Evolutionary conservation across 1,284 basidiomycete species (phyloP).

Genomic region (Ceratobasidium sp.): DNA sequence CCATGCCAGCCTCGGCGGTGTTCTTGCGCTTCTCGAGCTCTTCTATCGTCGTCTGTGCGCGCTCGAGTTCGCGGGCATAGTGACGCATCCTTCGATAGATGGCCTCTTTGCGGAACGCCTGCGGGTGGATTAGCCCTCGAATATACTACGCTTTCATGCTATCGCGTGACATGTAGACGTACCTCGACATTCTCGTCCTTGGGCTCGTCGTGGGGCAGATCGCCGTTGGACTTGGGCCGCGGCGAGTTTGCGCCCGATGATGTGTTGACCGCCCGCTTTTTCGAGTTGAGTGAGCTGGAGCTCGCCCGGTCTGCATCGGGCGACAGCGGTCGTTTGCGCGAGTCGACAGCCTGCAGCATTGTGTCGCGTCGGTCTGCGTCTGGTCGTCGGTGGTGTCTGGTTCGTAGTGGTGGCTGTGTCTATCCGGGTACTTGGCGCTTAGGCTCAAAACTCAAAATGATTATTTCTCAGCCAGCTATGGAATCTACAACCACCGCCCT

Average conservation of each 20-base stretch:
- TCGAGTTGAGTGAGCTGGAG: slow-evolving; percentile 27
- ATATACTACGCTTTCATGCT: slow-evolving; percentile 1
- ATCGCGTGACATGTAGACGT: background rate
- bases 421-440: background rate
- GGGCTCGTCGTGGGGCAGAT: slow-evolving; percentile 30
- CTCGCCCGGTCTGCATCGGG: slow-evolving; percentile 21
- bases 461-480: background rate
- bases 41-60: slow-evolving; percentile 69
- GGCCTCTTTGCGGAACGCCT: slow-evolving; percentile 89
- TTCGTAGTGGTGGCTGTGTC: slow-evolving; percentile 32
- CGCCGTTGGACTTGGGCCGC: slow-evolving; percentile 19
- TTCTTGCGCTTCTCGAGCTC: slow-evolving; percentile 77
- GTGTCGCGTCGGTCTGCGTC: slow-evolving; percentile 2
- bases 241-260: slow-evolving; percentile 2
- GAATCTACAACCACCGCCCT: background rate
- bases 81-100: slow-evolving; percentile 91
- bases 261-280: slow-evolving; percentile 20
- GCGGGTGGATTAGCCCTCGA: slow-evolving; percentile 41
- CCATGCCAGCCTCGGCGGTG: slow-evolving; percentile 78
- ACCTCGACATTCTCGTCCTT: slow-evolving; percentile 33
- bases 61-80: slow-evolving; percentile 82
- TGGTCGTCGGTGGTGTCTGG: background rate
- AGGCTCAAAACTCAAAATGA: background rate
- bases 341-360: slow-evolving; percentile 33
- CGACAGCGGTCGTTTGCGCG: slow-evolving; percentile 30